Evolutionary conservation across 2,329 filamentous ascomycete species (phyloP).

Genomic region (Grosmannia clavigera): DNA sequence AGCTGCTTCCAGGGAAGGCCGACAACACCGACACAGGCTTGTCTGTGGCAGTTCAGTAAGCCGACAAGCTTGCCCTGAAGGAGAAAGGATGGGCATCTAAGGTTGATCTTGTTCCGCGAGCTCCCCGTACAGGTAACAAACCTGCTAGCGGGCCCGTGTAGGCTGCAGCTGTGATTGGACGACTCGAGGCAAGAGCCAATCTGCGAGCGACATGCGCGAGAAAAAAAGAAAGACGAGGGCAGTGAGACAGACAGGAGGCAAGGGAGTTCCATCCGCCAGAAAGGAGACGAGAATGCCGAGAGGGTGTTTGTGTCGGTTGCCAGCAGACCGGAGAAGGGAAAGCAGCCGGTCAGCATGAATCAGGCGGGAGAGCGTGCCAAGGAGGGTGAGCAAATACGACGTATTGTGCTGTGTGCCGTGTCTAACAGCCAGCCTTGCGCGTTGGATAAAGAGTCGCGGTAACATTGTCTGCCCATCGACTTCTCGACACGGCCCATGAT

Average conservation of each 20-base stretch:
- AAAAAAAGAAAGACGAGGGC: background rate
- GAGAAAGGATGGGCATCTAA: background rate
- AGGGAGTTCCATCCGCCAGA: background rate
- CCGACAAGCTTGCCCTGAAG: background rate
- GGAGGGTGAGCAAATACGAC: background rate
- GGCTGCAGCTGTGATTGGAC: background rate
- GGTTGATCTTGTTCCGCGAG: background rate
- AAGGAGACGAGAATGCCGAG: too few species aligned
- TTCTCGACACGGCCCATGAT: too few species aligned
- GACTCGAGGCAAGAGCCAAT: background rate
- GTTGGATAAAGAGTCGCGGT: too few species aligned
- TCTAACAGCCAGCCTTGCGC: too few species aligned
- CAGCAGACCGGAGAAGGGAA: too few species aligned
- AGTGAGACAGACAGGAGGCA: background rate
- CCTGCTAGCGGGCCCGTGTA: background rate
- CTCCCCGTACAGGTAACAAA: background rate
- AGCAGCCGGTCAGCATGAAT: background rate
- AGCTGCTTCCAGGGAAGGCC: too few species aligned
- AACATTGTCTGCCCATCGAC: too few species aligned
- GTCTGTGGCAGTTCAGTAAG: too few species aligned
- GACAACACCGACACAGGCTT: too few species aligned
- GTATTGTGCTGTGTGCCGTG: too few species aligned
- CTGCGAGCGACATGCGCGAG: background rate
- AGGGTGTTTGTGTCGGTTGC: too few species aligned
- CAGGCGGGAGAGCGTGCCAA: background rate